Evolutionary conservation across 768 basidiomycete genomes (phyloP), one percentile per base, ranked within the genome.

Genomic region (Macrolepiota fuliginosa): DNA sequence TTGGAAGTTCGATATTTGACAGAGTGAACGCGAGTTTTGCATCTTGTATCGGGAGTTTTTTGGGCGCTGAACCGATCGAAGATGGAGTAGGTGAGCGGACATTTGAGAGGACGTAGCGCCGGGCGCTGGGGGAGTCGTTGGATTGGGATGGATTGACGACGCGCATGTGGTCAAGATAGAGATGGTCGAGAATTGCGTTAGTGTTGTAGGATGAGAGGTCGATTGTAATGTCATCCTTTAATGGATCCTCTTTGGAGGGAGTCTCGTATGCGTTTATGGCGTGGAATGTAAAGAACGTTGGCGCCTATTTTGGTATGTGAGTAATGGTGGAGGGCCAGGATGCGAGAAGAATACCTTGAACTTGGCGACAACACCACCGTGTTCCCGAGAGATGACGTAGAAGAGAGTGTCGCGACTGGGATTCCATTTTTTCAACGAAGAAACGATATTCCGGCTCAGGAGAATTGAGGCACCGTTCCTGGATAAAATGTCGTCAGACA

Each of bases 81-180:
- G 39, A 32, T 25, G 56, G 51, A 22, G 12, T 19, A 3, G 45
- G 45, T 6, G 32, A 27, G n/a, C 7, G 15, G 19, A 58, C 49
- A 17, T 29, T 46, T 22, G 37, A 3, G 25, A 60, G 50, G 51
- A 54, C 22, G n/a, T 50, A 60, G 19, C 39, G 37, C 4, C 58
- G 25, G 9, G 58, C 58, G 37, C 36, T 22, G 49, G 58, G 58
- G 1, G 22, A 2, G n/a, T 51, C 58, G 19, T 51, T 51, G 35
- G 37, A 52, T 58, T 50, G 29, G 29, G 40, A 19, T 19, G 58
- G 29, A 35, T 53, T n/a, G 27, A 6, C 27, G 29, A 42, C n/a
- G 9, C 51, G 58, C 51, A 60, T 53, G 39, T 52, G 29, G 58
- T 53, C 51, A 39, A 60, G 37, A 6, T 60, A 60, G 51, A 53